phyloP scores from a whole-genome alignment of 768 basidiomycete genomes.

The Lepiota venenata region DNA sequence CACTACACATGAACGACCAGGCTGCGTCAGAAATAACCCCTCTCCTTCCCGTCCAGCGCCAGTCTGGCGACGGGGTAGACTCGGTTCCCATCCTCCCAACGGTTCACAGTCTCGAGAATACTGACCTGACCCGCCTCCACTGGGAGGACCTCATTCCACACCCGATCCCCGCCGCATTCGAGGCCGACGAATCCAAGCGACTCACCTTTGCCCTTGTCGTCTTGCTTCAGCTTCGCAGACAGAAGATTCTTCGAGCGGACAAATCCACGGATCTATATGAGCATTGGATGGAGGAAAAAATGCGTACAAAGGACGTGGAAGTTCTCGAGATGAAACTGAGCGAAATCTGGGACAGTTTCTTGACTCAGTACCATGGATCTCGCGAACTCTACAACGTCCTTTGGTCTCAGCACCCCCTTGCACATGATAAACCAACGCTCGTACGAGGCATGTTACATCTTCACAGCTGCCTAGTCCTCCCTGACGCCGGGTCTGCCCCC shows the following conservation, averaged over 20 bases:
- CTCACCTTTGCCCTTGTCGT: conserved; percentile 27
- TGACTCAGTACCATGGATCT: conserved; percentile 34
- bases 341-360: conserved; percentile 39
- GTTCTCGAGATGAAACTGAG: conserved; percentile 31
- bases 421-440: conserved; percentile 17
- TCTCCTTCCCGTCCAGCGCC: conserved; percentile 1
- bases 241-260: conserved; percentile 13
- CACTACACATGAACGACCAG: background rate
- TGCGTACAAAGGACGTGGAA: conserved; percentile 20
- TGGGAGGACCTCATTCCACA: conserved; percentile 6
- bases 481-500: background rate
- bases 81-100: conserved; percentile 10
- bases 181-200: conserved; percentile 3
- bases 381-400: conserved; percentile 44
- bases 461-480: background rate
- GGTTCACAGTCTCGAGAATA: conserved; percentile 17
- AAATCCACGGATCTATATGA: conserved; percentile 35
- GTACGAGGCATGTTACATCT: conserved; percentile 27
- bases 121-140: conserved; percentile 15
- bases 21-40: background rate
- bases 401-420: conserved; percentile 42
- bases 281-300: conserved; percentile 32
- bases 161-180: conserved; percentile 1
- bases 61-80: background rate
- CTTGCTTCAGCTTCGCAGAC: conserved; percentile 31